A percentile compares a stretch with the other conserved stretches of the same genome.
Evolutionary conservation across 345 rosid genomes (phyloP).

Genomic region (Melaleuca alternifolia): DNA sequence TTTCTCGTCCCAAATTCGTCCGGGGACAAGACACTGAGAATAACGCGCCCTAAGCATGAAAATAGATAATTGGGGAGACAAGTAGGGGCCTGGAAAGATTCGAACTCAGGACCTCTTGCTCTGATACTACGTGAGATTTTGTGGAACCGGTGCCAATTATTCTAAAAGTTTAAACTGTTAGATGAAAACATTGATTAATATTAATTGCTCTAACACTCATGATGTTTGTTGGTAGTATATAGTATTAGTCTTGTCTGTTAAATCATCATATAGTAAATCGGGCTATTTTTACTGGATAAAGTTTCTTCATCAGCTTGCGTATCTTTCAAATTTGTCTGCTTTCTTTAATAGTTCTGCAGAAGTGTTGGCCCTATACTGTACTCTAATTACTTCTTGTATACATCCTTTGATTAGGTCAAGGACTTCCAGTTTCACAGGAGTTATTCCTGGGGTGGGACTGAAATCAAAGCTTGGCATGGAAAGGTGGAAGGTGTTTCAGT

Average conservation of each 20-base stretch:
- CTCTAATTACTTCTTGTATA: neutral
- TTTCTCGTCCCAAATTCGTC: too few relatives aligned
- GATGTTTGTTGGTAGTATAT: neutral
- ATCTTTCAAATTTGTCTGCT: neutral
- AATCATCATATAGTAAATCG: neutral
- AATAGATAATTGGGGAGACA: too few relatives aligned
- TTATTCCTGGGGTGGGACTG: conserved; percentile 79
- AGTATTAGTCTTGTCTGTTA: neutral
- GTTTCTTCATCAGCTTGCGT: neutral
- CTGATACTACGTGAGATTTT: too few relatives aligned
- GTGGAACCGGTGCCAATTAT: too few relatives aligned
- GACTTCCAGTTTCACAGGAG: conserved; percentile 52
- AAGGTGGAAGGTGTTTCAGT: conserved; percentile 89
- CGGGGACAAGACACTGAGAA: too few relatives aligned
- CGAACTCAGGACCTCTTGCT: too few relatives aligned
- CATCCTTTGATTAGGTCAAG: conserved; percentile 40
- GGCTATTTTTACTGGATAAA: neutral
- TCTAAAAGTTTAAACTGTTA: too few relatives aligned
- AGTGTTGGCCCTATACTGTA: neutral
- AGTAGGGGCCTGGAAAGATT: too few relatives aligned
- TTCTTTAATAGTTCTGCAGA: neutral
- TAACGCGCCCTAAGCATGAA: too few relatives aligned
- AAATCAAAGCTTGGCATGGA: conserved; percentile 86
- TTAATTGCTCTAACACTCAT: too few relatives aligned
- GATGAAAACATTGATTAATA: too few relatives aligned